phyloP scores from a whole-genome alignment of 2,329 filamentous ascomycete genomes.

The Penicillium occitanis region DNA sequence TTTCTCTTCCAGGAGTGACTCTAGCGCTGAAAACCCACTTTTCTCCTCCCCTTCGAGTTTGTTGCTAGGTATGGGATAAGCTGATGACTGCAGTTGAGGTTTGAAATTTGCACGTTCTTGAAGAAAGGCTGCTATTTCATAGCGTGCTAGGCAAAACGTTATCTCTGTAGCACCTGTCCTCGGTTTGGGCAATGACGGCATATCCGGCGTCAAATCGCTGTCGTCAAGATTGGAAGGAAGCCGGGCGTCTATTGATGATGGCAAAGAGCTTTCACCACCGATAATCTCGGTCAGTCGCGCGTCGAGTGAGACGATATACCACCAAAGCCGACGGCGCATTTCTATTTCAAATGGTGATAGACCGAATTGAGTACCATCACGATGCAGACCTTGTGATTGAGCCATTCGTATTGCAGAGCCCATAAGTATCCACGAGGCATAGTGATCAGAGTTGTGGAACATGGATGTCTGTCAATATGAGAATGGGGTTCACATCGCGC shows the following conservation, averaged over 20 bases:
- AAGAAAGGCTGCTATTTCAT: background rate
- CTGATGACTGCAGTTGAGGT: background rate
- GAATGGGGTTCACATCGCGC: background rate
- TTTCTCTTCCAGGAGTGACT: background rate
- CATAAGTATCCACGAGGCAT: background rate
- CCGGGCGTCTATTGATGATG: background rate
- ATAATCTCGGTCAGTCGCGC: background rate
- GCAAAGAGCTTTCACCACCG: background rate
- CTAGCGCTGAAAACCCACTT: background rate
- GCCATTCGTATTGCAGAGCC: background rate
- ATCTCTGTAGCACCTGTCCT: background rate
- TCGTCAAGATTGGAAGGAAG: background rate
- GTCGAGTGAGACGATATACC: background rate
- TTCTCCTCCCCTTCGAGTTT: background rate
- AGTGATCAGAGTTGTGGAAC: background rate
- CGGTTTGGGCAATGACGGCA: background rate
- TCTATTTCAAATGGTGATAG: background rate
- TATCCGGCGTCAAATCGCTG: background rate
- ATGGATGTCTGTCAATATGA: background rate
- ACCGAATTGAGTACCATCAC: background rate
- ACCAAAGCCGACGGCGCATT: background rate
- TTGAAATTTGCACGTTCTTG: background rate
- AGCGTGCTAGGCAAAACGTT: background rate
- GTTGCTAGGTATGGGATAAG: background rate
- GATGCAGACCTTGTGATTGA: background rate